Evolutionary conservation across 139 green algal species (phyloP).

Genomic region (Tetradesmus lagerheimii): DNA sequence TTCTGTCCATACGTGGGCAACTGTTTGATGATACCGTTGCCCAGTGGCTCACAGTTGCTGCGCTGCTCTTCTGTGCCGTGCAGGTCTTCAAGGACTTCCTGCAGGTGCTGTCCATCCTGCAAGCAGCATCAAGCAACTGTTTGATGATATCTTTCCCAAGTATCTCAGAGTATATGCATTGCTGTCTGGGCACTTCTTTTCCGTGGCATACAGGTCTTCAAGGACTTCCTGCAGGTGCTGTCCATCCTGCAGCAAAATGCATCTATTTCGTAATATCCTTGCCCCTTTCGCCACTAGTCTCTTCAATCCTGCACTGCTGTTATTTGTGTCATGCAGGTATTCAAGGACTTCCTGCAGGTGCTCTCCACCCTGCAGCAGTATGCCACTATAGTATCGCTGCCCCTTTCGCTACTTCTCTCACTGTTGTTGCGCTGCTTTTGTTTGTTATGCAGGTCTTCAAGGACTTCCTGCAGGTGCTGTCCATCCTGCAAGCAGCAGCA

Average conservation of each 20-base stretch:
- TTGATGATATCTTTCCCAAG: no score
- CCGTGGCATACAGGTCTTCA: not conserved
- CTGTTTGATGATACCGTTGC: no score
- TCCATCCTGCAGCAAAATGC: no score
- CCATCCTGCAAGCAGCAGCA: not conserved
- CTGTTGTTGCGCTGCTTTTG: not conserved
- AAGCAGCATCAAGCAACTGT: not conserved
- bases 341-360: constrained; percentile 46
- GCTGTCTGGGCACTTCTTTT: no score
- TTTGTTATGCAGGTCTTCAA: not conserved
- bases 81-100: not conserved
- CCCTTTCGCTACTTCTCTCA: no score
- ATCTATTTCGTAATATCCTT: no score
- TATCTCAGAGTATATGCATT: no score
- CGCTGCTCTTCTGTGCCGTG: not conserved
- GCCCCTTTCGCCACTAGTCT: no score
- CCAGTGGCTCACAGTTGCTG: not conserved
- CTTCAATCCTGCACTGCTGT: no score
- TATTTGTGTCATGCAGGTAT: not conserved
- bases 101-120: not conserved
- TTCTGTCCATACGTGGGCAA: no score
- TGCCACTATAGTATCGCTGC: no score
- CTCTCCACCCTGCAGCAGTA: constrained; percentile 41
- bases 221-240: not conserved
- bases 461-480: not conserved